Conservation (phyloP, 768 basidiomycete genomes). For the Tylopilus subfusipes region DNA sequence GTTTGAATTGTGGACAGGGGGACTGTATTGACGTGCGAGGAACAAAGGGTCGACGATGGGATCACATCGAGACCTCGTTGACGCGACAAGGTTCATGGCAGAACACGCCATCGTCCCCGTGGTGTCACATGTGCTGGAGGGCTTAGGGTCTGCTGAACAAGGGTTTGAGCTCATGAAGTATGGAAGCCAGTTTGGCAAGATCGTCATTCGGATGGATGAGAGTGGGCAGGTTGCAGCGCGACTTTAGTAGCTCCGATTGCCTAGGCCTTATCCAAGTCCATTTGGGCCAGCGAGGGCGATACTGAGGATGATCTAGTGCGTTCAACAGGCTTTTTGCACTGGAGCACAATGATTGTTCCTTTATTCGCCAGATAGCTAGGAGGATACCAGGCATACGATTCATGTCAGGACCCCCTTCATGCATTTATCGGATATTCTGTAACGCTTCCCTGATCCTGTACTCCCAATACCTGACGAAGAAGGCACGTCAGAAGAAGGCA, state of each 20-base stretch:
- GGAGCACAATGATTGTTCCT: not conserved
- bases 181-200: constrained; percentile 76
- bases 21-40: constrained; percentile 13
- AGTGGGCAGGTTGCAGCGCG: constrained; percentile 22
- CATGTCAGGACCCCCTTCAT: constrained; percentile 2
- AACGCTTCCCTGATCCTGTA: constrained; percentile 60
- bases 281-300: not conserved
- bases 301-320: not conserved
- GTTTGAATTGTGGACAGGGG: constrained; percentile 1
- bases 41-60: constrained; percentile 79
- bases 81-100: constrained; percentile 66
- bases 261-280: not conserved
- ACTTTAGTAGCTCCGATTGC: constrained; percentile 15
- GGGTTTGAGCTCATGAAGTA: constrained; percentile 66
- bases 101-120: constrained; percentile 66
- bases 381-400: constrained; percentile 7
- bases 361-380: not conserved
- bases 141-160: constrained; percentile 58
- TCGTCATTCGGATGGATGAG: constrained; percentile 51
- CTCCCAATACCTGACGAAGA: constrained; percentile 65
- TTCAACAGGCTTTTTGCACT: not conserved
- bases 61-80: constrained; percentile 66
- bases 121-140: constrained; percentile 66
- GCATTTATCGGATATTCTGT: constrained; percentile 22
- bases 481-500: constrained; percentile 12